Evolutionary conservation across 495 filamentous ascomycete genomes (phyloP).

Genomic region (Xylaria sp.): DNA sequence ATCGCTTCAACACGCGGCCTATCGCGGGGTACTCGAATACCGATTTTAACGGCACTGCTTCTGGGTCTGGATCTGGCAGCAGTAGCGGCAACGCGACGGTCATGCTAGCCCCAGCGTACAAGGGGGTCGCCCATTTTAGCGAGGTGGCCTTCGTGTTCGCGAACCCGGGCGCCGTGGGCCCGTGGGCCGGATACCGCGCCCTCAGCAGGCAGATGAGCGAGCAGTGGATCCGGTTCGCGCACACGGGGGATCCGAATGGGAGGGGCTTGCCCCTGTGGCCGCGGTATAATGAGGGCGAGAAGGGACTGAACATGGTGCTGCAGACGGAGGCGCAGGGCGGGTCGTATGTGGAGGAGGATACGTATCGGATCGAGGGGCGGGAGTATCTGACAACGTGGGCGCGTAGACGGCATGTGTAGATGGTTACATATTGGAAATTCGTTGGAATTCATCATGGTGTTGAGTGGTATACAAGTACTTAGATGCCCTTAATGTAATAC

Average conservation of each 20-base stretch:
- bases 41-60: constrained; percentile 16
- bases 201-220: constrained; percentile 39
- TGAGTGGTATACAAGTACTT: not conserved
- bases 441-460: too few species aligned
- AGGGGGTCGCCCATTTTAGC: constrained; percentile 46
- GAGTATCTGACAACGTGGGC: constrained; percentile 47
- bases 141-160: constrained; percentile 46
- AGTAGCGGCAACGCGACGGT: constrained; percentile 11
- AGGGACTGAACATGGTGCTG: constrained; percentile 42
- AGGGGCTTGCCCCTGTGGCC: constrained; percentile 39
- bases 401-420: constrained; percentile 43
- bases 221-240: constrained; percentile 45
- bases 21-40: constrained; percentile 31
- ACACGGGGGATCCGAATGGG: constrained; percentile 42
- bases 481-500: not conserved
- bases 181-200: constrained; percentile 39
- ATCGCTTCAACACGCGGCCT: constrained; percentile 45
- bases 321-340: constrained; percentile 45
- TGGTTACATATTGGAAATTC: not conserved
- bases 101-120: constrained; percentile 40
- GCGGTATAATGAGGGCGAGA: constrained; percentile 35
- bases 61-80: not conserved
- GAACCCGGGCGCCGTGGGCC: constrained; percentile 40
- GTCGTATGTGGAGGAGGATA: constrained; percentile 42
- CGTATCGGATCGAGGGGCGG: constrained; percentile 42